phyloP scores from a whole-genome alignment of 2,329 filamentous ascomycete genomes.

The Ophiocordyceps sinensis region DNA sequence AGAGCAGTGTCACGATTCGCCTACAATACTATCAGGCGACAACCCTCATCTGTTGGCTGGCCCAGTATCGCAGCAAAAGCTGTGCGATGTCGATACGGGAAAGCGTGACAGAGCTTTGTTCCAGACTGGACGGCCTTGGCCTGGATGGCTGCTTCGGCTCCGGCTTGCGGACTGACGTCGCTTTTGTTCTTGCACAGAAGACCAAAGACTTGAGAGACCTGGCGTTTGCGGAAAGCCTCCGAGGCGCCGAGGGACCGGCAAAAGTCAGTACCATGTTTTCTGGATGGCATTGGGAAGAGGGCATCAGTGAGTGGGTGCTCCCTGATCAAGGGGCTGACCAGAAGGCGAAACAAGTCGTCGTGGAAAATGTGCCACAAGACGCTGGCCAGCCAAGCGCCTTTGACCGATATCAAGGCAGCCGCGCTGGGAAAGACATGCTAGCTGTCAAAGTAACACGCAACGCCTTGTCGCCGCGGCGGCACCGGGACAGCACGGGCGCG shows the following conservation, averaged over 20 bases:
- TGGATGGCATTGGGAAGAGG: slow-evolving; percentile 25
- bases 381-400: background rate
- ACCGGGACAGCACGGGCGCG: too few species aligned
- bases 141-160: slow-evolving; percentile 17
- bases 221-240: slow-evolving; percentile 34
- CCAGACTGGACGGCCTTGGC: slow-evolving; percentile 20
- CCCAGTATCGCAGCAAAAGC: slow-evolving; percentile 30
- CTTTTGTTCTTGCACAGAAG: slow-evolving; percentile 35
- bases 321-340: slow-evolving; percentile 6
- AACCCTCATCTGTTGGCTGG: slow-evolving; percentile 28
- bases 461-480: too few species aligned
- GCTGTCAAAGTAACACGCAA: background rate
- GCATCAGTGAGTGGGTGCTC: slow-evolving; percentile 25
- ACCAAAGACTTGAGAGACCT: slow-evolving; percentile 39
- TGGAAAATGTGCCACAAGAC: too few species aligned
- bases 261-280: slow-evolving; percentile 13
- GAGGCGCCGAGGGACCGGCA: slow-evolving; percentile 3
- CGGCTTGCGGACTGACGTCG: slow-evolving; percentile 28
- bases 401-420: too few species aligned
- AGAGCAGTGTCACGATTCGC: slow-evolving; percentile 4
- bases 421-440: background rate
- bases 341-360: too few species aligned
- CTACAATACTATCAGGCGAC: slow-evolving; percentile 15
- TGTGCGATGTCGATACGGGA: slow-evolving; percentile 21
- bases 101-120: slow-evolving; percentile 25